Evolutionary conservation across 2,329 filamentous ascomycete species (phyloP), one percentile per base, ranked within the genome.

Genomic region (Pseudogymnoascus sp.): DNA sequence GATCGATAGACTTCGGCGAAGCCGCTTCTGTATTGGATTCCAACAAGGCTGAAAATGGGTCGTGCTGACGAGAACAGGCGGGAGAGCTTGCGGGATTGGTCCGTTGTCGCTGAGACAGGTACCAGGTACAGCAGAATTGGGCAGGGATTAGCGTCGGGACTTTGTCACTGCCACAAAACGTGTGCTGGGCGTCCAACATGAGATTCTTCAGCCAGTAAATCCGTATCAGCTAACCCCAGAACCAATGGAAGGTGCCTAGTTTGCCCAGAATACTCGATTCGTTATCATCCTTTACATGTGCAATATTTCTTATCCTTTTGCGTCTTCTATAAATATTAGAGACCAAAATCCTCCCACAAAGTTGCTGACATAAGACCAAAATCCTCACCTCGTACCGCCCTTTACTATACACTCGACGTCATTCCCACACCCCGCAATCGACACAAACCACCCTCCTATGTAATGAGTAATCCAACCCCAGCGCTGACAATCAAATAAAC

Each of bases 1-100:
- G 50, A 56, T 56, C 50, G 28, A 56, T 56, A 33, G 28, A 56
- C 28, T 56, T 56, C 50, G 50, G 50, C n/a, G 50, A 56, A 33
- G 50, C 50, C 50, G 50, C 50, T 18, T 18, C 28, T 56, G 25
- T 33, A 56, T 31, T 14, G 50, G n/a, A 12, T 56, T 11, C 12
- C n/a, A n/a, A 33, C 50, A 33, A 33, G 50, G 50, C 50, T 56
- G n/a, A 33, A 53, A 18, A 28, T 56, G 28, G 28, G n/a, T 33
- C n/a, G 8, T 10, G 50, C 50, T 56, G 50, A 56, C n/a, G 1
- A 18, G 28, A 33, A 11, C 5, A 4, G 25, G 28, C 23, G 50
- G 50, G 25, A 33, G 50, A 7, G n/a, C 50, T 56, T 56, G 25
- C 25, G 28, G 50, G 42, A 33, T 33, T 56, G 25, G 50, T 18